Evolutionary conservation across 352 stramenopile species (phyloP).

Genomic region (Phytopythium oedochilum): DNA sequence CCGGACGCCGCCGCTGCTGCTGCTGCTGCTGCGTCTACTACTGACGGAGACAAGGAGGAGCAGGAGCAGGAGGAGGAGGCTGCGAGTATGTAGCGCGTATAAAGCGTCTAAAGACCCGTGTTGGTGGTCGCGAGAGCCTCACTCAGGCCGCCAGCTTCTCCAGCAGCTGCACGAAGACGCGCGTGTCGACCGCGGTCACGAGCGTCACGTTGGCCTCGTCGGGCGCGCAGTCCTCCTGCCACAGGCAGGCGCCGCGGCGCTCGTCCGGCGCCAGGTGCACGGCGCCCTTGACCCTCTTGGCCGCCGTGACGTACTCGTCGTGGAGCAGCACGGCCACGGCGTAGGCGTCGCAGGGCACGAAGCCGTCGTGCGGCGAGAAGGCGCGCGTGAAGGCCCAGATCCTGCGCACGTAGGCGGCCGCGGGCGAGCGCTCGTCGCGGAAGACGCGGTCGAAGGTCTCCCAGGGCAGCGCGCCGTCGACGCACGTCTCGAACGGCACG

Average conservation of each 20-base stretch:
- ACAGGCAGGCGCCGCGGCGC: slow-evolving; percentile 46
- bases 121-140: slow-evolving; percentile 1
- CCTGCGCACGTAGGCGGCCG: slow-evolving; percentile 44
- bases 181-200: slow-evolving; percentile 54
- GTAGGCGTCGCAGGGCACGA: slow-evolving; percentile 73
- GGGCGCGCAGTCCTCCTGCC: slow-evolving; percentile 23
- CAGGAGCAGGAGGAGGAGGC: background rate
- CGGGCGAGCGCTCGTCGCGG: slow-evolving; percentile 26
- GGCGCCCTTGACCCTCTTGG: slow-evolving; percentile 32
- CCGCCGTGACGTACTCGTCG: slow-evolving; percentile 43
- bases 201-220: slow-evolving; percentile 60
- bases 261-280: slow-evolving; percentile 57
- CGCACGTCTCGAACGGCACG: slow-evolving; percentile 66
- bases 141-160: slow-evolving; percentile 27
- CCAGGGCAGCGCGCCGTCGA: slow-evolving; percentile 57
- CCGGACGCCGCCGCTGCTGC: slow-evolving; percentile 13
- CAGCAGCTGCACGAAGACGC: slow-evolving; percentile 57
- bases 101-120: background rate
- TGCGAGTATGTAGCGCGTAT: background rate
- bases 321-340: slow-evolving; percentile 62
- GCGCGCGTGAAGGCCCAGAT: slow-evolving; percentile 59
- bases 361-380: slow-evolving; percentile 39
- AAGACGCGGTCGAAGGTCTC: slow-evolving; percentile 65
- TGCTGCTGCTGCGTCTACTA: background rate
- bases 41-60: background rate